Evolutionary conservation across 2,329 filamentous ascomycete species (phyloP).

Genomic region (Colletotrichum sp.): DNA sequence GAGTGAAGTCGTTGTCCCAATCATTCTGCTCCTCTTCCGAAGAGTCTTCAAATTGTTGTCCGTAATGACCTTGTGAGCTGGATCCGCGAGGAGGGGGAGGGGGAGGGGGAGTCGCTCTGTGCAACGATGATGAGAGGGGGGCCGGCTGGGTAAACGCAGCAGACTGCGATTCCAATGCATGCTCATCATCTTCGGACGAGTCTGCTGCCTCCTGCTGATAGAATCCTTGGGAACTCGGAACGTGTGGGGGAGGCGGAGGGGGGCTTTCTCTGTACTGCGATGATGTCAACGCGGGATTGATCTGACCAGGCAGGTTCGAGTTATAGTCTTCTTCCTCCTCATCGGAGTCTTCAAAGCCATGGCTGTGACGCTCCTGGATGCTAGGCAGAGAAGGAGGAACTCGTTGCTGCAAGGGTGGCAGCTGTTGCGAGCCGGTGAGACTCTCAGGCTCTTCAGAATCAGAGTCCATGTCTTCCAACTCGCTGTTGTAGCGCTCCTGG

Average conservation of each 20-base stretch:
- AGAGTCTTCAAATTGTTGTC: not conserved
- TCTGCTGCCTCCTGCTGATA: not conserved
- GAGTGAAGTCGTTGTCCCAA: not conserved
- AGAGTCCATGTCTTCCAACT: conserved; percentile 15
- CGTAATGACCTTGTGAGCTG: not conserved
- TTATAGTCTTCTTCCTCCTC: not conserved
- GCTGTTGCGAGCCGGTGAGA: conserved; percentile 2
- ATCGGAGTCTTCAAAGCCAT: not conserved
- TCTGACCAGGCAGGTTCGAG: not conserved
- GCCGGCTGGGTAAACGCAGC: not conserved
- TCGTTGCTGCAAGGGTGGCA: not conserved
- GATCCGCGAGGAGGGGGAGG: not conserved
- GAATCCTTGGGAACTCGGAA: not conserved
- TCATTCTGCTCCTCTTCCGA: not conserved
- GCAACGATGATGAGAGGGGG: not conserved
- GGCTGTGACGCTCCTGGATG: conserved; percentile 3
- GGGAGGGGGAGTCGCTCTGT: not conserved
- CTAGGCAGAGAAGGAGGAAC: not conserved
- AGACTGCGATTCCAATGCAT: not conserved
- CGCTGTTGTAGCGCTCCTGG: conserved; percentile 19
- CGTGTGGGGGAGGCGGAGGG: not conserved
- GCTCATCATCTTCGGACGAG: not conserved
- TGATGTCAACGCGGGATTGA: not conserved
- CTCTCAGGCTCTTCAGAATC: conserved; percentile 13
- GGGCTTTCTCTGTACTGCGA: not conserved